These are phyloP conservation scores for Komagataella pastoris DNA, from an alignment of 805 yeast genomes.

Conservation along the genomic window DNA sequence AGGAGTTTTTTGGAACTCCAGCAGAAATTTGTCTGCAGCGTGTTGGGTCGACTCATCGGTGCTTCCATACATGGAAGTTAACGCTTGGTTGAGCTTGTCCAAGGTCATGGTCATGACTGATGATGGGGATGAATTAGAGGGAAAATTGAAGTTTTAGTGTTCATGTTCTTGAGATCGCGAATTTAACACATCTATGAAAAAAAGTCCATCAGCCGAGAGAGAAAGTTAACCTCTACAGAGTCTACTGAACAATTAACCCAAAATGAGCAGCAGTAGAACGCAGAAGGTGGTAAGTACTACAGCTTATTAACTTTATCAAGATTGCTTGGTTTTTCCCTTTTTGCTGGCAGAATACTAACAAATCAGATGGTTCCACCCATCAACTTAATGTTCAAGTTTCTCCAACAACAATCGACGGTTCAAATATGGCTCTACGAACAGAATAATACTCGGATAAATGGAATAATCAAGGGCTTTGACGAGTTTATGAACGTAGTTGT, in stretches of 20 bases:
- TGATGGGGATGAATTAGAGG: neutral
- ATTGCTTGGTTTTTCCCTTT: neutral
- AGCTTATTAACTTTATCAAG: neutral
- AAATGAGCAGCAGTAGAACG: slow-evolving; percentile 27
- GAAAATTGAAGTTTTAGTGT: neutral
- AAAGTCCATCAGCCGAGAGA: neutral
- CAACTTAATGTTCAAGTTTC: slow-evolving; percentile 73
- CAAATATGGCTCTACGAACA: slow-evolving; percentile 89
- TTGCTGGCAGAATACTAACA: neutral
- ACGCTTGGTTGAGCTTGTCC: slow-evolving; percentile 26
- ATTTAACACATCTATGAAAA: neutral
- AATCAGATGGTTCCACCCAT: slow-evolving; percentile 72
- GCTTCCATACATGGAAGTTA: slow-evolving; percentile 25
- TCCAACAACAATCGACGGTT: slow-evolving; percentile 72
- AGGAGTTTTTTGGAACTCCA: slow-evolving; percentile 69
- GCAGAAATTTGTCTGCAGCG: slow-evolving; percentile 43
- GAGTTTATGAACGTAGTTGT: slow-evolving; percentile 84
- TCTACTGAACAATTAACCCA: slow-evolving; percentile 1
- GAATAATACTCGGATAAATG: slow-evolving; percentile 61
- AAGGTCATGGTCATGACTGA: slow-evolving; percentile 1
- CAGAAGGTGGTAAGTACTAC: slow-evolving; percentile 26
- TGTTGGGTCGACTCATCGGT: slow-evolving; percentile 22
- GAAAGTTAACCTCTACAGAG: neutral
- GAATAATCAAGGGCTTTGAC: slow-evolving; percentile 84
- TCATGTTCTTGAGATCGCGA: neutral